phyloP scores from a whole-genome alignment of 805 yeast genomes.

The Yarrowia yakushimensis region DNA sequence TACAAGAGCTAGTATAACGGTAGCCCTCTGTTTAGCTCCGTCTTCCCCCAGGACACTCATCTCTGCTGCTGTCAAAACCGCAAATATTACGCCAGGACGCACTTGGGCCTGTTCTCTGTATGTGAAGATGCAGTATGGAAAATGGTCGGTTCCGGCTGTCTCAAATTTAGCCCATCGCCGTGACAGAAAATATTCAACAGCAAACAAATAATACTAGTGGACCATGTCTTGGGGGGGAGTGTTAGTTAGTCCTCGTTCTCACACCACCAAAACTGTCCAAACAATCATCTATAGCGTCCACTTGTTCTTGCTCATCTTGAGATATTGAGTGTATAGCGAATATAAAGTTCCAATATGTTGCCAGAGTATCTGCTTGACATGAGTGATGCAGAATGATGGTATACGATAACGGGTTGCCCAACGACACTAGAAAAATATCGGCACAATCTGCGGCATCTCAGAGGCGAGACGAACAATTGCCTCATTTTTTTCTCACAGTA shows the following conservation, averaged over 20 bases:
- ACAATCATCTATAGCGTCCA: background rate
- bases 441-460: background rate
- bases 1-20: background rate
- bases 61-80: background rate
- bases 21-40: background rate
- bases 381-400: conserved; percentile 11
- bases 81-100: background rate
- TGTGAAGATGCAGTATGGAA: background rate
- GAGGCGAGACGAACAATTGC: background rate
- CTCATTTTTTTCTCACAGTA: no score
- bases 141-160: conserved; percentile 10
- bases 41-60: no score
- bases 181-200: background rate
- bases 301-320: background rate
- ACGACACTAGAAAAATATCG: background rate
- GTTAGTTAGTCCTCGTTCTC: background rate
- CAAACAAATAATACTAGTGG: background rate
- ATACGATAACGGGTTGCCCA: background rate
- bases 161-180: background rate
- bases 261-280: background rate
- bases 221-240: no score
- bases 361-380: conserved; percentile 15
- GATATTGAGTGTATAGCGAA: background rate
- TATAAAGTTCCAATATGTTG: conserved; percentile 12
- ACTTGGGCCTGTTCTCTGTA: background rate